Evolutionary conservation across 2,329 filamentous ascomycete species (phyloP).

Genomic region (Blumeriella jaapii): DNA sequence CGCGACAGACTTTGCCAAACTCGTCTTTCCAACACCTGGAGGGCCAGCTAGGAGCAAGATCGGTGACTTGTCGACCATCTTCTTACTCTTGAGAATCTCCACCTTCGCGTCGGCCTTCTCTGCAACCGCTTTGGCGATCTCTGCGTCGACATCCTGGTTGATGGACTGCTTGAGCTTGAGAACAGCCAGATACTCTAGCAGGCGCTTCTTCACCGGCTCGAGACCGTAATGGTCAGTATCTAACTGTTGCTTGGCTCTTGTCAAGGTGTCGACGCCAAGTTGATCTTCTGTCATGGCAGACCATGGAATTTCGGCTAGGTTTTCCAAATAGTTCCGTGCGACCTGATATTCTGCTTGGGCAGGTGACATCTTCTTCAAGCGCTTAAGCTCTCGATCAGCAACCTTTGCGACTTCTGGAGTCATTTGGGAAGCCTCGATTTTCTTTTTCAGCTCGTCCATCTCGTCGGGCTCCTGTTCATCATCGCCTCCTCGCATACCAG

Average conservation of each 20-base stretch:
- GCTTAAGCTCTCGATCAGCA: conserved; percentile 78
- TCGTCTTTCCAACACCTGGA: conserved; percentile 92
- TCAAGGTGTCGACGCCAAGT: conserved; percentile 68
- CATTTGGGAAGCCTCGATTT: conserved; percentile 68
- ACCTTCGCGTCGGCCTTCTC: conserved; percentile 47
- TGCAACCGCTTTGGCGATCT: conserved; percentile 58
- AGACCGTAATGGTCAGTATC: conserved; percentile 95
- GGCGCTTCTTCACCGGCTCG: conserved; percentile 91
- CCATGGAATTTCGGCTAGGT: conserved; percentile 90
- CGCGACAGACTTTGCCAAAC: conserved; percentile 83
- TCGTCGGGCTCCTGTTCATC: conserved; percentile 80
- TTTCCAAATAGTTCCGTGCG: conserved; percentile 86
- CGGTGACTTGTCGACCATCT: conserved; percentile 87
- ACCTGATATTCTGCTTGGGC: conserved; percentile 95
- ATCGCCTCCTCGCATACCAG: conserved; percentile 27
- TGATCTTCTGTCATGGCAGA: conserved; percentile 72
- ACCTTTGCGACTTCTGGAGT: conserved; percentile 78
- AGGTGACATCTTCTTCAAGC: conserved; percentile 89
- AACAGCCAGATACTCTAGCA: conserved; percentile 94
- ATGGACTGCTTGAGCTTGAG: conserved; percentile 86
- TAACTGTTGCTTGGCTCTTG: conserved; percentile 73
- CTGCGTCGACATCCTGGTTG: conserved; percentile 69
- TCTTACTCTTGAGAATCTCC: conserved; percentile 66
- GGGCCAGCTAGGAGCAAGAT: conserved; percentile 89
- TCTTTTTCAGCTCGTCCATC: conserved; percentile 82